A percentile compares a stretch with the other conserved stretches of the same genome.
Conservation (phyloP, 257 asterid genomes). For the Primulina eburnea region DNA sequence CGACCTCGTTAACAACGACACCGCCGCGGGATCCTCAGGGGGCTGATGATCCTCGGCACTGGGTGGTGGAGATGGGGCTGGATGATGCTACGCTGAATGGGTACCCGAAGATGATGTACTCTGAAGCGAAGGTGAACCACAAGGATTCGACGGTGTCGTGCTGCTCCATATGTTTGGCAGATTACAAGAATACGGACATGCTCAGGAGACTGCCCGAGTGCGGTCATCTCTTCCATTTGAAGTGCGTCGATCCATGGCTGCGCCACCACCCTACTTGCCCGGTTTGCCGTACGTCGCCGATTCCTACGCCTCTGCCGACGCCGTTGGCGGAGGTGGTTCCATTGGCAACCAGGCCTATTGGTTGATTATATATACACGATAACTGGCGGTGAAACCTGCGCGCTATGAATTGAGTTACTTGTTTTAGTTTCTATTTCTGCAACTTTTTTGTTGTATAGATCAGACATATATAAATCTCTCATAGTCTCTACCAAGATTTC, state of each 20-base stretch:
- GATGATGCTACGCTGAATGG: slow-evolving; percentile 67
- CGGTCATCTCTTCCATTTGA: slow-evolving; percentile 72
- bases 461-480: too few species aligned
- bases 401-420: too few species aligned
- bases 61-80: slow-evolving; percentile 47
- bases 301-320: slow-evolving; percentile 73
- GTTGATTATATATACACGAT: slow-evolving; percentile 13
- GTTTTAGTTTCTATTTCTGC: too few species aligned
- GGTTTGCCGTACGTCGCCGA: slow-evolving; percentile 81
- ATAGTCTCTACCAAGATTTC: not conserved
- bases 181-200: slow-evolving; percentile 55
- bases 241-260: slow-evolving; percentile 87
- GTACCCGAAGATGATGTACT: slow-evolving; percentile 65
- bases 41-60: slow-evolving; percentile 1
- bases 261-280: slow-evolving; percentile 90
- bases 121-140: slow-evolving; percentile 53
- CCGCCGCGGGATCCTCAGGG: slow-evolving; percentile 26
- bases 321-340: slow-evolving; percentile 88
- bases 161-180: slow-evolving; percentile 86
- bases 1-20: slow-evolving; percentile 10
- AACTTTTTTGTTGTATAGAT: too few species aligned
- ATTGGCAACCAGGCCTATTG: slow-evolving; percentile 51
- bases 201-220: slow-evolving; percentile 76
- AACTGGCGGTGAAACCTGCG: not conserved
- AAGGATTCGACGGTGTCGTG: slow-evolving; percentile 54